phyloP scores from a whole-genome alignment of 371 early-diverging fungal genomes.

The Mortierella sp. region DNA sequence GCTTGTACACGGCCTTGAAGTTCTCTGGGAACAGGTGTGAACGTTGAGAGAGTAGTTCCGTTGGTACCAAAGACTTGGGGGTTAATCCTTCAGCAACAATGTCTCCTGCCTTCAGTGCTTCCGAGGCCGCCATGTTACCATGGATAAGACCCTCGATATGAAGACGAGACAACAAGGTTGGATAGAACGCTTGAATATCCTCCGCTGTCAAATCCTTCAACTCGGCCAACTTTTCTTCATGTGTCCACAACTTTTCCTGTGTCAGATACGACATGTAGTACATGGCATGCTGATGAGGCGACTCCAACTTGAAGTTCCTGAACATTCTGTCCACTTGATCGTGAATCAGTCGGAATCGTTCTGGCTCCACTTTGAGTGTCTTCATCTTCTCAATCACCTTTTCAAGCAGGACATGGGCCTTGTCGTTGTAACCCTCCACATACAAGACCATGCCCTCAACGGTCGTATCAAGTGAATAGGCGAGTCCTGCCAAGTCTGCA shows the following conservation, averaged over 20 bases:
- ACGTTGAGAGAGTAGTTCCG: constrained; percentile 69
- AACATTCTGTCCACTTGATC: constrained; percentile 76
- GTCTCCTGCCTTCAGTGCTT: constrained; percentile 70
- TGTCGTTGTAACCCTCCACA: constrained; percentile 88
- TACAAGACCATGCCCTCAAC: constrained; percentile 75
- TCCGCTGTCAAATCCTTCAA: constrained; percentile 69
- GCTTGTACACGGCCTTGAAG: constrained; percentile 71
- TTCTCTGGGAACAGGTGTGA: constrained; percentile 73
- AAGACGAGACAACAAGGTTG: constrained; percentile 72
- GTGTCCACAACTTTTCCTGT: constrained; percentile 85
- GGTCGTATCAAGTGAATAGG: constrained; percentile 75
- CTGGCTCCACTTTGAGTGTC: constrained; percentile 67
- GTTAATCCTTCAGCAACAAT: constrained; percentile 64
- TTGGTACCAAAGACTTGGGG: constrained; percentile 70
- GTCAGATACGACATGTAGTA: constrained; percentile 80
- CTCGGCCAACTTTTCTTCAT: constrained; percentile 79
- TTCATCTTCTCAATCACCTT: constrained; percentile 79
- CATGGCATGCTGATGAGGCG: constrained; percentile 83
- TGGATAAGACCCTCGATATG: constrained; percentile 84
- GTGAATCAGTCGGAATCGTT: constrained; percentile 79
- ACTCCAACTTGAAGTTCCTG: constrained; percentile 76
- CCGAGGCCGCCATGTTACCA: constrained; percentile 80
- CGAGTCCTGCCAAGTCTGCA: constrained; percentile 88
- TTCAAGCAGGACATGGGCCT: constrained; percentile 74
- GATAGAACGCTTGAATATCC: constrained; percentile 80